phyloP scores from a whole-genome alignment of 352 stramenopile genomes.

The Pythium myriotylum region DNA sequence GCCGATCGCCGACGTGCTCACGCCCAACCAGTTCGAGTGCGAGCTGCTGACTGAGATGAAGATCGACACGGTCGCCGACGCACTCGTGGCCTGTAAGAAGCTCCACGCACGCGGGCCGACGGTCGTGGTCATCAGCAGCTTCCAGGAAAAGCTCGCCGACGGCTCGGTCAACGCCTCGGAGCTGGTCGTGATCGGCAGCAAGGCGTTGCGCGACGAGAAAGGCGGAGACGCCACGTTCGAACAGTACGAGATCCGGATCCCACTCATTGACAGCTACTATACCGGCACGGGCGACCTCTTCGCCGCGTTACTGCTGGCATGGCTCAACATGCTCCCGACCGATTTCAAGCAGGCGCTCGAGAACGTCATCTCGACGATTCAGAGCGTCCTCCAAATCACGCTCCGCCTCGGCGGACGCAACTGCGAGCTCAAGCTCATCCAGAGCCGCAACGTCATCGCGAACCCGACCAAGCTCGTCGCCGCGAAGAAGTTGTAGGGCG shows the following conservation, averaged over 20 bases:
- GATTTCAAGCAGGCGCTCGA: constrained; percentile 76
- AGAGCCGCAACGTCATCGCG: constrained; percentile 74
- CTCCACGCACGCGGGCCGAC: constrained; percentile 71
- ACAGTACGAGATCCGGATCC: constrained; percentile 80
- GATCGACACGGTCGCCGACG: constrained; percentile 65
- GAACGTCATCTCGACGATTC: constrained; percentile 79
- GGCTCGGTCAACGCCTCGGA: constrained; percentile 33
- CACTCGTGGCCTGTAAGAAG: constrained; percentile 68
- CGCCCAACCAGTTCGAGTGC: constrained; percentile 87
- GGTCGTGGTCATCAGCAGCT: constrained; percentile 86
- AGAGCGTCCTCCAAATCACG: constrained; percentile 76
- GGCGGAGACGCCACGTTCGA: constrained; percentile 39
- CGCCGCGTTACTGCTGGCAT: constrained; percentile 78
- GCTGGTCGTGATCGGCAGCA: constrained; percentile 73
- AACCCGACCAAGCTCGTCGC: constrained; percentile 52
- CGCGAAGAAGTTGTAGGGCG: constrained; percentile 39
- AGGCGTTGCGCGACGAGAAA: constrained; percentile 13
- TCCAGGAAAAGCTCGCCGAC: constrained; percentile 45
- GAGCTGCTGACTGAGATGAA: constrained; percentile 77
- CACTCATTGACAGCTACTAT: constrained; percentile 83
- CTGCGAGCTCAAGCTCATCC: constrained; percentile 84
- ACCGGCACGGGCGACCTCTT: constrained; percentile 85
- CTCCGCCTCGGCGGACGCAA: constrained; percentile 61
- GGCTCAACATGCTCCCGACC: constrained; percentile 61
- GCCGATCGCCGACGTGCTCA: constrained; percentile 83